Percentiles rank a stretch among this genome's conserved stretches.
phyloP scores from a whole-genome alignment of 2,329 filamentous ascomycete genomes.

The Blumeria hordei region DNA sequence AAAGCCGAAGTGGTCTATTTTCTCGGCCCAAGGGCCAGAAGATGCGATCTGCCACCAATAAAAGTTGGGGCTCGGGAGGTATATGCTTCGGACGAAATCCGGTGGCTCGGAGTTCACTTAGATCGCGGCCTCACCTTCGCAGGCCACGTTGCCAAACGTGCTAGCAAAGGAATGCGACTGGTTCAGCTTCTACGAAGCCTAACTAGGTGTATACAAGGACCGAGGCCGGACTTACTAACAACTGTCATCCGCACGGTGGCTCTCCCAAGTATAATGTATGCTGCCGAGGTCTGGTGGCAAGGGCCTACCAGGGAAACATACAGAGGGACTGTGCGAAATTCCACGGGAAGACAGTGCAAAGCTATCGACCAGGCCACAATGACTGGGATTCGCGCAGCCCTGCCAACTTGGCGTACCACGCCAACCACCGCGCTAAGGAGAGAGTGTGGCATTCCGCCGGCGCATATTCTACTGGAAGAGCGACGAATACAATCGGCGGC shows the following conservation, averaged over 20 bases:
- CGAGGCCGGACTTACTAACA: background rate
- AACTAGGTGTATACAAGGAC: background rate
- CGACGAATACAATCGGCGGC: background rate
- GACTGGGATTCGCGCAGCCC: background rate
- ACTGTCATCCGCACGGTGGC: background rate
- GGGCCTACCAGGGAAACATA: background rate
- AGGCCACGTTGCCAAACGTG: background rate
- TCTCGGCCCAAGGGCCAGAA: background rate
- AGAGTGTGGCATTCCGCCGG: background rate
- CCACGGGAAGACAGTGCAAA: background rate
- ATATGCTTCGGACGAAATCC: background rate
- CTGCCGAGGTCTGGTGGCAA: background rate
- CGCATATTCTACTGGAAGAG: background rate
- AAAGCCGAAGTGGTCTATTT: background rate
- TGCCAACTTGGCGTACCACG: background rate
- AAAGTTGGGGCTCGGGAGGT: background rate
- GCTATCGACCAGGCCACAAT: background rate
- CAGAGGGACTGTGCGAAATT: background rate
- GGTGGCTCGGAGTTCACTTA: background rate
- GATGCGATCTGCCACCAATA: background rate
- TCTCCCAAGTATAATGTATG: background rate
- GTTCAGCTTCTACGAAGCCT: background rate
- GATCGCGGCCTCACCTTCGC: background rate
- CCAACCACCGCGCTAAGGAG: background rate
- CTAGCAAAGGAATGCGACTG: background rate